Conservation (phyloP, 257 asterid genomes). For the Solanum arcanum region DNA sequence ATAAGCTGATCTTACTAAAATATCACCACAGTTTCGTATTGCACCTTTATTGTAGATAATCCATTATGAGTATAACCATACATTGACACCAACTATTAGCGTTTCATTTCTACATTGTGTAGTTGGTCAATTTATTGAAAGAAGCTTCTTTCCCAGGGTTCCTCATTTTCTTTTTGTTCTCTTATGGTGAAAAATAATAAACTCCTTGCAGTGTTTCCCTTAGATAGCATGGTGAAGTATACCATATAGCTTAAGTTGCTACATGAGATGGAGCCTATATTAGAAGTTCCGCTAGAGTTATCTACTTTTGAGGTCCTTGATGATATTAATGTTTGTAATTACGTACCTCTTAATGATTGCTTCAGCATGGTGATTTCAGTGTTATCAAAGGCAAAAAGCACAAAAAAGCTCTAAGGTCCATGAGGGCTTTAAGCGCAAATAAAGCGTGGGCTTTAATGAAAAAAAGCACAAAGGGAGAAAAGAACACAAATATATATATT, state of each 20-base stretch:
- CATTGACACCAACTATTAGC: not conserved
- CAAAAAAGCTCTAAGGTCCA: too few relatives aligned
- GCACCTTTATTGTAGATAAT: not conserved
- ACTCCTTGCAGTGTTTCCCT: not conserved
- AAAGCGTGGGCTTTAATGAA: too few relatives aligned
- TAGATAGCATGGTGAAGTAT: not conserved
- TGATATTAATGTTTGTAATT: not conserved
- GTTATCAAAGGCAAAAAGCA: too few relatives aligned
- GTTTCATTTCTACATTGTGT: not conserved
- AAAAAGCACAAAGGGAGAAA: too few relatives aligned
- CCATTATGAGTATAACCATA: not conserved
- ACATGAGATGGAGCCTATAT: not conserved
- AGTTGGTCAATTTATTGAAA: not conserved
- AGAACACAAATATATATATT: too few relatives aligned
- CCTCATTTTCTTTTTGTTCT: not conserved
- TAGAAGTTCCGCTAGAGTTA: not conserved
- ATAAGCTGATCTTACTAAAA: not conserved
- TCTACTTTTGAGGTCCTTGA: not conserved
- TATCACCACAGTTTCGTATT: not conserved
- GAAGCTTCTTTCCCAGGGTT: not conserved
- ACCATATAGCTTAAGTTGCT: not conserved
- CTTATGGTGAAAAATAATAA: not conserved
- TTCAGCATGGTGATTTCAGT: not conserved
- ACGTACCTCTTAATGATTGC: not conserved
- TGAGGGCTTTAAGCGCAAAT: too few relatives aligned